Evolutionary conservation across 2,329 filamentous ascomycete genomes (phyloP).

Genomic region (Atkinsonella texensis): DNA sequence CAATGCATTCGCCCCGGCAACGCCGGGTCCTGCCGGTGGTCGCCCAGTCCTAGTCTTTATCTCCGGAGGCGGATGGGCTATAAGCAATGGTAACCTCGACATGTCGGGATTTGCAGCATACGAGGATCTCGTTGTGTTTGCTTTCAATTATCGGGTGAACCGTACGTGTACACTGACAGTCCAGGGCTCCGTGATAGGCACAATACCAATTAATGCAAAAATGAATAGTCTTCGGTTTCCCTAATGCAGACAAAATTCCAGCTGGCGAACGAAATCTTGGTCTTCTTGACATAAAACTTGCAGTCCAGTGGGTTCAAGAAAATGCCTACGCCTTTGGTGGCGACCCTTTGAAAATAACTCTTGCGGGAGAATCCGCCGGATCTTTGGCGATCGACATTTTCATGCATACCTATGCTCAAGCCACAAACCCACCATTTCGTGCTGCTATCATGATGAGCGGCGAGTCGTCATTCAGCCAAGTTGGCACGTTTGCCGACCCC

Average conservation of each 20-base stretch:
- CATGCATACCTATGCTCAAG: conserved; percentile 11
- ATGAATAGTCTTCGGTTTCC: conserved; percentile 27
- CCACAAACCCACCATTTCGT: conserved; percentile 11
- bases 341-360: conserved; percentile 14
- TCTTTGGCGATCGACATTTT: conserved; percentile 20
- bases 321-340: conserved; percentile 17
- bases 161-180: conserved; percentile 5
- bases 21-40: conserved; percentile 2
- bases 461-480: conserved; percentile 15
- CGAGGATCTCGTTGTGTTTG: conserved; percentile 16
- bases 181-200: too few species aligned
- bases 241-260: conserved; percentile 27
- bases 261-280: conserved; percentile 21
- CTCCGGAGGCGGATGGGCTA: conserved; percentile 14
- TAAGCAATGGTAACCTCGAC: conserved; percentile 13
- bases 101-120: conserved; percentile 15
- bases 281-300: conserved; percentile 16
- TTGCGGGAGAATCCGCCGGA: conserved; percentile 19
- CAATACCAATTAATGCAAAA: not conserved
- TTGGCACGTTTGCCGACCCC: conserved; percentile 5
- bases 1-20: conserved; percentile 15
- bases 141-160: conserved; percentile 16
- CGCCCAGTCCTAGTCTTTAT: conserved; percentile 16
- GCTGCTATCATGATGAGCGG: conserved; percentile 18
- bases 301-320: conserved; percentile 15